phyloP scores from a whole-genome alignment of 164 flowering plant species.

The Euptelea pleiosperma region DNA sequence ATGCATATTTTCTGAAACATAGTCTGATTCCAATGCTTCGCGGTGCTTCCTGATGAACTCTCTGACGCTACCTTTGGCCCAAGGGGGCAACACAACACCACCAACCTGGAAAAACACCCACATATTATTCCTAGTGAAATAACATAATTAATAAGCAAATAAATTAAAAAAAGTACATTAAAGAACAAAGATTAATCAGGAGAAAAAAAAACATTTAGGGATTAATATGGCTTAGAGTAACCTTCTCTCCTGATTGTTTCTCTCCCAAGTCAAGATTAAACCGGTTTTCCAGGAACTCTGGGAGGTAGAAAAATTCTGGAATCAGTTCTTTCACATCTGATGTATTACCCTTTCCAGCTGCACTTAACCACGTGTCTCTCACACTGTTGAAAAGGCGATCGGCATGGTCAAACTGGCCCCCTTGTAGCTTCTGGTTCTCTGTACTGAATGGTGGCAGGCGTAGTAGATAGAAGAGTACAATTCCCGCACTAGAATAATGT shows the following conservation, averaged over 20 bases:
- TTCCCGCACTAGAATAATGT: constrained; percentile 99
- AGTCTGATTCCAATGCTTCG: constrained; percentile 95
- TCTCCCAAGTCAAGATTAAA: constrained; percentile 92
- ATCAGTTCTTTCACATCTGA: constrained; percentile 98
- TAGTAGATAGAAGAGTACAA: constrained; percentile 92
- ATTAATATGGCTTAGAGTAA: constrained; percentile 20
- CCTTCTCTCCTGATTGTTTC: constrained; percentile 99
- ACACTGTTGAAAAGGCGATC: constrained; percentile 97
- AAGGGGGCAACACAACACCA: constrained; percentile 87
- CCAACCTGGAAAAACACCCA: constrained; percentile 56
- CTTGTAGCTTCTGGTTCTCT: constrained; percentile 97
- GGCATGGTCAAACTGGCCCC: constrained; percentile 99
- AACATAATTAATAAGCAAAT: not conserved
- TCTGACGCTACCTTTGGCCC: constrained; percentile 96
- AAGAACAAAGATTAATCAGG: not conserved
- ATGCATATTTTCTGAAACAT: constrained; percentile 93
- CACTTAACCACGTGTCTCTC: constrained; percentile 93
- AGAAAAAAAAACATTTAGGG: not conserved
- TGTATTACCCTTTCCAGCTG: constrained; percentile 97
- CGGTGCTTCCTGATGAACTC: constrained; percentile 95
- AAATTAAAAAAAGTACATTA: not conserved
- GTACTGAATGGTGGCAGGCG: constrained; percentile 94
- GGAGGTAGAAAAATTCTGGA: constrained; percentile 98
- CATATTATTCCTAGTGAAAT: not conserved
- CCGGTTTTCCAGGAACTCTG: constrained; percentile 85